phyloP scores from a whole-genome alignment of 2,329 filamentous ascomycete species.

The Dothistroma septosporum region DNA sequence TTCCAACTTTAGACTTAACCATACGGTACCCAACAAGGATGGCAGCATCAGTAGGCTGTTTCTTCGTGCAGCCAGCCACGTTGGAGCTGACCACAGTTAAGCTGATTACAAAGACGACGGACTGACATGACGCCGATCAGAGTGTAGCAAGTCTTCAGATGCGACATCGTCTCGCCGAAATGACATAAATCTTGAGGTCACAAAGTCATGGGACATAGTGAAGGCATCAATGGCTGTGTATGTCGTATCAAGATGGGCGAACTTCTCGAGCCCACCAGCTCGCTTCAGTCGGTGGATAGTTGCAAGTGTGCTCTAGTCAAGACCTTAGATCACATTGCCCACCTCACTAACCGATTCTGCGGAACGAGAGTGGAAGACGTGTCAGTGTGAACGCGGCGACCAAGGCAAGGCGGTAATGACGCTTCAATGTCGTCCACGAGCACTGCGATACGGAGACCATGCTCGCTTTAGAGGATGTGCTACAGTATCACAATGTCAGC shows the following conservation, averaged over 20 bases:
- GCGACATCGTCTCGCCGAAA: slow-evolving; percentile 58
- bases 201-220: slow-evolving; percentile 67
- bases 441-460: slow-evolving; percentile 65
- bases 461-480: slow-evolving; percentile 63
- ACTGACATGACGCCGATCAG: slow-evolving; percentile 53
- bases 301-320: slow-evolving; percentile 23
- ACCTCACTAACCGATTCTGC: slow-evolving; percentile 32
- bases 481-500: slow-evolving; percentile 49
- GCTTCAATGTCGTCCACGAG: slow-evolving; percentile 66
- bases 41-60: slow-evolving; percentile 47
- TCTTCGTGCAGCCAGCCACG: slow-evolving; percentile 52
- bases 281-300: slow-evolving; percentile 34
- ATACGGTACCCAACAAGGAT: slow-evolving; percentile 42
- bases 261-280: slow-evolving; percentile 60
- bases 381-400: no score
- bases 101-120: slow-evolving; percentile 49
- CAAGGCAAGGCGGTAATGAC: no score
- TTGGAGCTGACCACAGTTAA: slow-evolving; percentile 51
- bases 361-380: slow-evolving; percentile 57
- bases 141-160: slow-evolving; percentile 53
- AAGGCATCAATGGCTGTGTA: slow-evolving; percentile 71
- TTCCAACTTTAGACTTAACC: background rate
- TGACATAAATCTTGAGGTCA: slow-evolving; percentile 64
- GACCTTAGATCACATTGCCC: slow-evolving; percentile 26
- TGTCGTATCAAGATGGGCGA: slow-evolving; percentile 65